A percentile compares a stretch with the other conserved stretches of the same genome.
Conservation (phyloP, 768 basidiomycete species). For the Boletus barrowsii region DNA sequence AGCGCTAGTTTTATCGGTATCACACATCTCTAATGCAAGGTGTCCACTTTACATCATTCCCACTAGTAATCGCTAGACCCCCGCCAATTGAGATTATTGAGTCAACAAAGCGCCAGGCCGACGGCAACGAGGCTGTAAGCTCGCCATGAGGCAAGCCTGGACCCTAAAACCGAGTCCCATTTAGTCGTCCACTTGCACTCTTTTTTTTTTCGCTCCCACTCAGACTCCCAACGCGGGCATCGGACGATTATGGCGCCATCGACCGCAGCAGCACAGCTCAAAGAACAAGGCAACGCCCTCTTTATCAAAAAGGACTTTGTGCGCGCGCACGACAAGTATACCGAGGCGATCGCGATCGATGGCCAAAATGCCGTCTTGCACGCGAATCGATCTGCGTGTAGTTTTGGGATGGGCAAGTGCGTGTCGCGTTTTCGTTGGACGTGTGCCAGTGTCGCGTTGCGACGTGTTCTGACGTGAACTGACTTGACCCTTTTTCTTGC, state of each 20-base stretch:
- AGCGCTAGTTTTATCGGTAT: background rate
- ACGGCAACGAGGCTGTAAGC: background rate
- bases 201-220: no score
- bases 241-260: background rate
- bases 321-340: background rate
- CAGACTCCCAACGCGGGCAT: background rate
- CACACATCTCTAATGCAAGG: background rate
- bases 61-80: no score
- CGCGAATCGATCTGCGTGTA: background rate
- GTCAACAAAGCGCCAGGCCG: background rate
- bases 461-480: no score
- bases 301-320: background rate
- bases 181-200: background rate
- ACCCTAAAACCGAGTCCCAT: no score
- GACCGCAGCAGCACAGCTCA: background rate
- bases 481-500: background rate
- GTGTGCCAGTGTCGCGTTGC: no score
- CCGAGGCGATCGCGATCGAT: constrained; percentile 2
- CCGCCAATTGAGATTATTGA: background rate
- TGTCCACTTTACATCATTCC: no score
- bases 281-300: background rate
- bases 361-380: background rate
- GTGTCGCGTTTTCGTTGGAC: background rate
- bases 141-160: background rate
- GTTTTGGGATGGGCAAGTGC: background rate